These are phyloP conservation scores for Rhizophlyctis rosea DNA, from an alignment of 192 early-diverging fungal species.

Conservation along the genomic window DNA sequence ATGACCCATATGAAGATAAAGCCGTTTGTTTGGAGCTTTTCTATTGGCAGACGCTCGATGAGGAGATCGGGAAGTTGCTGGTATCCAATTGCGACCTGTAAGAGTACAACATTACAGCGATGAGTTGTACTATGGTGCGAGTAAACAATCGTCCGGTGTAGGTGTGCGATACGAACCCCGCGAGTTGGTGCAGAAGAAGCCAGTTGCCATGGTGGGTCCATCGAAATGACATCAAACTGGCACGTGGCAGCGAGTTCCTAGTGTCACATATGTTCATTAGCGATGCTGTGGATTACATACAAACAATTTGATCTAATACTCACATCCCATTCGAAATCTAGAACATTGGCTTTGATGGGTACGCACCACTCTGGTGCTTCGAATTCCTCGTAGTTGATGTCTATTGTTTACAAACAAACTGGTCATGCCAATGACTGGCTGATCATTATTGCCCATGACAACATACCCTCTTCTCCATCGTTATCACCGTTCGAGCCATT, in stretches of 20 bases:
- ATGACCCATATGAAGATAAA: conserved; percentile 99
- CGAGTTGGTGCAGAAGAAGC: conserved; percentile 90
- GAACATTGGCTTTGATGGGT: conserved; percentile 92
- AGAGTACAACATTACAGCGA: too few relatives aligned
- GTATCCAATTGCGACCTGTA: conserved; percentile 83
- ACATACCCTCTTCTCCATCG: conserved; percentile 17
- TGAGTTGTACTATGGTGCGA: conserved; percentile 9
- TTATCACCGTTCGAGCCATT: conserved; percentile 6
- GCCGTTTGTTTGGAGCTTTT: conserved; percentile 78
- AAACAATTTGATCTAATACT: conserved; percentile 12
- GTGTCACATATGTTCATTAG: background rate
- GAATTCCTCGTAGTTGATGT: conserved; percentile 70
- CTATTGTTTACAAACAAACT: background rate
- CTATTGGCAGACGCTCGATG: conserved; percentile 87
- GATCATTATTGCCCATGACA: background rate
- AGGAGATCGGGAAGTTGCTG: conserved; percentile 93
- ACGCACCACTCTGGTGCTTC: conserved; percentile 91
- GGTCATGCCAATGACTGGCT: background rate
- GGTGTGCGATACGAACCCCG: conserved; percentile 50
- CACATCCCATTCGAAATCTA: conserved; percentile 92
- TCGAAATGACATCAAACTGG: conserved; percentile 91
- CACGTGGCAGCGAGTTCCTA: conserved; percentile 69
- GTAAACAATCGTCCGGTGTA: background rate
- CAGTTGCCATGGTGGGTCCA: conserved; percentile 98
- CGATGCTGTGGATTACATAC: background rate